Conservation (phyloP, 2,329 filamentous ascomycete species). For the Stenocarpella maydis region DNA sequence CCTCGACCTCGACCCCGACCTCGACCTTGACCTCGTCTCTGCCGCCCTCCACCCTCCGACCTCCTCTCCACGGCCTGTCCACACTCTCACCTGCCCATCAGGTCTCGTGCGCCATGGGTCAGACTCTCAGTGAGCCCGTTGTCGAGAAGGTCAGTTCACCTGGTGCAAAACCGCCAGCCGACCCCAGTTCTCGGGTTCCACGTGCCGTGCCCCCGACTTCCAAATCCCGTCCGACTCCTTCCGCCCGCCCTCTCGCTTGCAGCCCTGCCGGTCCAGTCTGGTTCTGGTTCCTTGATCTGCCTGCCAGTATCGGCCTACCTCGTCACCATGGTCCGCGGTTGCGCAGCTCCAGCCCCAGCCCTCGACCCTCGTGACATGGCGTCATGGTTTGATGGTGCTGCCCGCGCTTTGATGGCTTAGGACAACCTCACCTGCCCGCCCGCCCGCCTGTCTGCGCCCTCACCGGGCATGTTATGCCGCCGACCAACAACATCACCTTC, state of each 20-base stretch:
- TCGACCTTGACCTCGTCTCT: background rate
- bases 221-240: background rate
- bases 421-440: conserved; percentile 26
- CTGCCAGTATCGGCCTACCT: background rate
- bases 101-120: conserved; percentile 75
- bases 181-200: background rate
- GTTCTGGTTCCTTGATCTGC: background rate
- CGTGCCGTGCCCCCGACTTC: too few relatives aligned
- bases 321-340: background rate
- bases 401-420: too few relatives aligned
- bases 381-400: too few relatives aligned
- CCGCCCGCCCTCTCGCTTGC: background rate
- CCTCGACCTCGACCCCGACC: background rate
- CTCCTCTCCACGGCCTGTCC: background rate
- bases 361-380: background rate
- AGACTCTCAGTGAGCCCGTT: conserved; percentile 98
- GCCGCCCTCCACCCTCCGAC: background rate
- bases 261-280: background rate
- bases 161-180: background rate
- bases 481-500: background rate
- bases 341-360: background rate
- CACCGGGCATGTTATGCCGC: background rate
- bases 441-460: background rate
- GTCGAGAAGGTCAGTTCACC: conserved; percentile 87
- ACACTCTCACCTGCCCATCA: background rate